Conservation (phyloP, 768 basidiomycete genomes). For the Leccinellum luteum region DNA sequence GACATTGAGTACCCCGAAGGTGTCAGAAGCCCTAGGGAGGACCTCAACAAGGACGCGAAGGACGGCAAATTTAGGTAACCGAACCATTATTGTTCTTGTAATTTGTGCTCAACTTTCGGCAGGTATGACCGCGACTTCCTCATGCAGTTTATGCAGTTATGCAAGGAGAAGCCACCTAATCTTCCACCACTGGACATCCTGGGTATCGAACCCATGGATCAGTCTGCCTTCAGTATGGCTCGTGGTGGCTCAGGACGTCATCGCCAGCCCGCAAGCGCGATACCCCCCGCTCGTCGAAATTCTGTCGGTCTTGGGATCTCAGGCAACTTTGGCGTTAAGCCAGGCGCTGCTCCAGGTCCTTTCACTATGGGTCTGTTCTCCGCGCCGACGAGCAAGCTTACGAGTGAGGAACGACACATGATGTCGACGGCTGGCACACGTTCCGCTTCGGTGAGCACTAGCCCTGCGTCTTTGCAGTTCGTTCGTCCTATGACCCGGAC, state of each 20-base stretch:
- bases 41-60: slow-evolving; percentile 80
- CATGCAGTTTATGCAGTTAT: slow-evolving; percentile 91
- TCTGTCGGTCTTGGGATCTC: slow-evolving; percentile 48
- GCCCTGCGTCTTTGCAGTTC: slow-evolving; percentile 46
- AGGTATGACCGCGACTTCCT: slow-evolving; percentile 98
- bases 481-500: slow-evolving; percentile 70
- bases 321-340: slow-evolving; percentile 29
- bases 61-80: slow-evolving; percentile 85
- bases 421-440: slow-evolving; percentile 43
- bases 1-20: slow-evolving; percentile 80
- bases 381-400: slow-evolving; percentile 52
- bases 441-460: slow-evolving; percentile 55
- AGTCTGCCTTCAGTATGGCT: slow-evolving; percentile 45
- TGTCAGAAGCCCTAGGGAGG: slow-evolving; percentile 75
- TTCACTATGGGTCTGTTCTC: slow-evolving; percentile 71
- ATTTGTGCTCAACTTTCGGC: slow-evolving; percentile 7
- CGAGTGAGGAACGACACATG: slow-evolving; percentile 68
- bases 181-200: slow-evolving; percentile 89
- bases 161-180: slow-evolving; percentile 91
- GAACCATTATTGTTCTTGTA: neutral
- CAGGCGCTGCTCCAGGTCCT: slow-evolving; percentile 24
- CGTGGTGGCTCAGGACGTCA: slow-evolving; percentile 68
- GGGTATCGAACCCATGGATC: slow-evolving; percentile 79
- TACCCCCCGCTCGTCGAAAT: slow-evolving; percentile 45
- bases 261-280: slow-evolving; percentile 43